phyloP scores from a whole-genome alignment of 2,329 filamentous ascomycete species.

The Aureobasidium sp. region DNA sequence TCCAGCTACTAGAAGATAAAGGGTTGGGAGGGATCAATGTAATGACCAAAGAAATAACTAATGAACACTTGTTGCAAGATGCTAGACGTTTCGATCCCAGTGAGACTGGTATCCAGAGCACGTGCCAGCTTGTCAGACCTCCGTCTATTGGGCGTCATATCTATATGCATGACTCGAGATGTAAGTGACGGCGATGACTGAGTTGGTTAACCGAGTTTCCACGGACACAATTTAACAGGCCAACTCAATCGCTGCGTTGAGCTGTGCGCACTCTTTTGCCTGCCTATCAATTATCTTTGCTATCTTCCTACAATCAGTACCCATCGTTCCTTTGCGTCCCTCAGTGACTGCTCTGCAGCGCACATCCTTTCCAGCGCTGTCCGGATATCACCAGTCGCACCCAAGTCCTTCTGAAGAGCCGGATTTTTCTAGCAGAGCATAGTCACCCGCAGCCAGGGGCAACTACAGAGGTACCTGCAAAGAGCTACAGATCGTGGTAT shows the following conservation, averaged over 20 bases:
- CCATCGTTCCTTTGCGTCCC: background rate
- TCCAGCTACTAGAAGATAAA: background rate
- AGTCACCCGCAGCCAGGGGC: background rate
- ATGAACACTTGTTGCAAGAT: background rate
- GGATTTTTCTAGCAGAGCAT: background rate
- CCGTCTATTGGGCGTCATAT: background rate
- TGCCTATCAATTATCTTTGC: background rate
- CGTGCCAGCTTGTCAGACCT: too few species aligned
- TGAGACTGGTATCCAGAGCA: background rate
- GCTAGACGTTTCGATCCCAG: background rate
- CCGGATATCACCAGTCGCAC: background rate
- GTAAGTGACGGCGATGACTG: background rate
- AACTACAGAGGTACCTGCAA: background rate
- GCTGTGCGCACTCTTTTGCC: background rate
- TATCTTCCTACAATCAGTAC: background rate
- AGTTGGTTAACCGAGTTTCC: background rate
- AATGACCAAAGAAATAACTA: background rate
- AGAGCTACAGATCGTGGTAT: background rate
- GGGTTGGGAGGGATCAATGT: background rate
- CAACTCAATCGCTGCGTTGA: background rate
- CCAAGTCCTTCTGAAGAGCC: background rate
- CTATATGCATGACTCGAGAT: background rate
- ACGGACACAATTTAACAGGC: background rate
- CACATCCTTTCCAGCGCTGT: background rate
- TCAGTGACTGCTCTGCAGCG: too few species aligned